These are phyloP conservation scores for Mortierella polycephala DNA, from an alignment of 371 early-diverging fungal species.

Conservation along the genomic window DNA sequence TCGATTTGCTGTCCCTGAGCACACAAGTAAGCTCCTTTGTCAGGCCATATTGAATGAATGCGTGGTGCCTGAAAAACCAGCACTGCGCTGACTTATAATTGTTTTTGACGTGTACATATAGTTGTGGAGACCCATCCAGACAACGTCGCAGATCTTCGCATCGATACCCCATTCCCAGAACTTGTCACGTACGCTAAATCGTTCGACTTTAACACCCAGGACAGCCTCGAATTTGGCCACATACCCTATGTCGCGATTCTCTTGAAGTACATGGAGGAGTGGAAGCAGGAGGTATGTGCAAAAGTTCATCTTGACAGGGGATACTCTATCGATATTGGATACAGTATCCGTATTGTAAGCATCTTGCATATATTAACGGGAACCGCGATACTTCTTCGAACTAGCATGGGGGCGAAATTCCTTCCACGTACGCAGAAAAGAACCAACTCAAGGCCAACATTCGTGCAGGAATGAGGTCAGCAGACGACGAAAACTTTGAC, in stretches of 20 bases:
- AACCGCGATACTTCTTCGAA: not conserved
- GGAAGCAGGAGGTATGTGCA: slow-evolving; percentile 60
- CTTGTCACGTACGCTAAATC: slow-evolving; percentile 67
- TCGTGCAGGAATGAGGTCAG: slow-evolving; percentile 60
- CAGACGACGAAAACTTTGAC: slow-evolving; percentile 89
- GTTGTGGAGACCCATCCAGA: slow-evolving; percentile 94
- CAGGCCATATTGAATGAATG: not conserved
- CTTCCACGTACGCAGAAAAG: slow-evolving; percentile 70
- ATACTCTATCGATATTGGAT: no score
- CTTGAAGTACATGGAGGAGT: slow-evolving; percentile 75
- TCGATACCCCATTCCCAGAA: slow-evolving; percentile 83
- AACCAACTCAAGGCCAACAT: slow-evolving; percentile 75
- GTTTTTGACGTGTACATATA: slow-evolving; percentile 25
- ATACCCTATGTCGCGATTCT: slow-evolving; percentile 90
- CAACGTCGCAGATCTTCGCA: slow-evolving; percentile 79
- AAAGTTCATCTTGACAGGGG: not conserved
- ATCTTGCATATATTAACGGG: not conserved
- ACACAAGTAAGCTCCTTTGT: slow-evolving; percentile 63
- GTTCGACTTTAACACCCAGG: slow-evolving; percentile 74
- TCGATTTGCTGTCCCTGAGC: slow-evolving; percentile 79
- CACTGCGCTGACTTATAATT: not conserved
- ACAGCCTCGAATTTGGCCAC: slow-evolving; percentile 78
- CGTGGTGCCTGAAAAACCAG: not conserved
- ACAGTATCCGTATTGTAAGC: no score
- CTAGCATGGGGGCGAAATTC: slow-evolving; percentile 64